Percentiles rank a stretch among this genome's conserved stretches.
Conservation (phyloP, 2,329 filamentous ascomycete genomes). For the Didymella exigua region DNA sequence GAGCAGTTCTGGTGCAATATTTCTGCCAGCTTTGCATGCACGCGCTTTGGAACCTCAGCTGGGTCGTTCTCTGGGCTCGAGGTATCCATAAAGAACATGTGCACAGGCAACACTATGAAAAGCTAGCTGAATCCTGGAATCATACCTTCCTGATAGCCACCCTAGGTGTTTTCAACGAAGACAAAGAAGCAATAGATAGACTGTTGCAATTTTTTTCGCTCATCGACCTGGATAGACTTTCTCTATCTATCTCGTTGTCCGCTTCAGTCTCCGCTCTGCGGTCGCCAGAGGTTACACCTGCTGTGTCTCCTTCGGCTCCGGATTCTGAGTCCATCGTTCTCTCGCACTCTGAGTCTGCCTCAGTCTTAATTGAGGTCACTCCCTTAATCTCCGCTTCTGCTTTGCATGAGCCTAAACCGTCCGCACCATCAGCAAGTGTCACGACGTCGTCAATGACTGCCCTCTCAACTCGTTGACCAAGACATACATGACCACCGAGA, state of each 20-base stretch:
- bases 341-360: background rate
- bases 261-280: background rate
- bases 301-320: background rate
- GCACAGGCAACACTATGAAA: too few species aligned
- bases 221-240: too few species aligned
- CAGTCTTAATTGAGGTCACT: background rate
- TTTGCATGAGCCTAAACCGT: background rate
- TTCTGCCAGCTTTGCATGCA: background rate
- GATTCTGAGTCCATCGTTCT: background rate
- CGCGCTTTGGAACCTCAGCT: background rate
- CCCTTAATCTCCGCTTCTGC: background rate
- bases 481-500: background rate
- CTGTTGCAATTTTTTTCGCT: too few species aligned
- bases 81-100: too few species aligned
- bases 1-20: background rate
- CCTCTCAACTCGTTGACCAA: background rate
- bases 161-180: too few species aligned
- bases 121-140: too few species aligned
- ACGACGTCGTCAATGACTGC: background rate
- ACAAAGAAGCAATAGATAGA: too few species aligned
- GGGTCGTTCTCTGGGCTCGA: too few species aligned
- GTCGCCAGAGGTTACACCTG: background rate
- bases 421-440: background rate
- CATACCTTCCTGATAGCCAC: too few species aligned
- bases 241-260: background rate